These are phyloP conservation scores for Phytomonas sp. DNA, from an alignment of 208 protist genomes.

Conservation along the genomic window DNA sequence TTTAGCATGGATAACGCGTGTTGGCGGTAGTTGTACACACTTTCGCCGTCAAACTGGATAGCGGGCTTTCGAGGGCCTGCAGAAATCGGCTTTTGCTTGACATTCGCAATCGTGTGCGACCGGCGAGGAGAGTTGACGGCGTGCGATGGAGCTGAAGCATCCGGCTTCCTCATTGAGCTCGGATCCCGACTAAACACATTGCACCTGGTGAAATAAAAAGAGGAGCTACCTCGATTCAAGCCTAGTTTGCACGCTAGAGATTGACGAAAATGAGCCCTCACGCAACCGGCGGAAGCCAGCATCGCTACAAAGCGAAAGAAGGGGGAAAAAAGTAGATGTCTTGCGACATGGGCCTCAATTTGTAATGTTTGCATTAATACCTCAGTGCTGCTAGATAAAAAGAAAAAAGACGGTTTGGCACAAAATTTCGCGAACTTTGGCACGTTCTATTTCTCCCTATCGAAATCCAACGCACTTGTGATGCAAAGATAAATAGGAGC, in stretches of 20 bases:
- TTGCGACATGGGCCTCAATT: not conserved
- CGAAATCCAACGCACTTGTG: not conserved
- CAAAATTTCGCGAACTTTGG: not conserved
- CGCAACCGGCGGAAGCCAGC: not conserved
- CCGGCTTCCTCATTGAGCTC: not conserved
- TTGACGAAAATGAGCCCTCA: not conserved
- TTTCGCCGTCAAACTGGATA: conserved; percentile 60
- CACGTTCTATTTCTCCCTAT: not conserved
- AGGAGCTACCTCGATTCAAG: not conserved
- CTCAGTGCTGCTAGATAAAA: too few relatives aligned
- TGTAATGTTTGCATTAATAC: not conserved
- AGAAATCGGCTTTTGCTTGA: conserved; percentile 58
- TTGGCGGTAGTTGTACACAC: conserved; percentile 62
- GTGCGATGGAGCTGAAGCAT: not conserved
- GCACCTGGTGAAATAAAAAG: not conserved
- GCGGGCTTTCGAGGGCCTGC: conserved; percentile 43
- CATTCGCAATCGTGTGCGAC: conserved; percentile 30
- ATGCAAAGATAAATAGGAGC: not conserved
- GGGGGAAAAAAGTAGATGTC: not conserved
- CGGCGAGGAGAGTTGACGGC: conserved; percentile 1
- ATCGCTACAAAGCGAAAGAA: not conserved
- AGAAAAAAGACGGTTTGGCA: not conserved
- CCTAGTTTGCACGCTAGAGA: not conserved
- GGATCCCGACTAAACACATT: not conserved
- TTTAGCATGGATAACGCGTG: conserved; percentile 60